phyloP scores from a whole-genome alignment of 1,284 basidiomycete genomes.

The Volvariella volvacea region DNA sequence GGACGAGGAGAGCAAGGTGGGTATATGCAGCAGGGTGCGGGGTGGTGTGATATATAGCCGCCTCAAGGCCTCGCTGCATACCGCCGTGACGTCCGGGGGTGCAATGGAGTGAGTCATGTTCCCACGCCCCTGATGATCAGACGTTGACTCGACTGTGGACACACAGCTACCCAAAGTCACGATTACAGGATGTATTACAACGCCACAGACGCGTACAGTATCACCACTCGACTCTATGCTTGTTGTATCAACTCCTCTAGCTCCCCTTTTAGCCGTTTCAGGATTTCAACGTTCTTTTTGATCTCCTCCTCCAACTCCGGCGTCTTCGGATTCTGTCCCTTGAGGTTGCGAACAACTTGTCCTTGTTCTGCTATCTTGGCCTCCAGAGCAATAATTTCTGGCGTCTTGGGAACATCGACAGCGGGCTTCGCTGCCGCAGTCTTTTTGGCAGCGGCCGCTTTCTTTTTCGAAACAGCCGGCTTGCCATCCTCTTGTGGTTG shows the following conservation, averaged over 20 bases:
- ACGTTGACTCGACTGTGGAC: no score
- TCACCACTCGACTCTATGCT: no score
- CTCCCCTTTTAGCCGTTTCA: constrained; percentile 46
- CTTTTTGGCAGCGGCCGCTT: constrained; percentile 32
- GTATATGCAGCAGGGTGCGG: no score
- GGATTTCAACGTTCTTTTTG: constrained; percentile 42
- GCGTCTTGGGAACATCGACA: constrained; percentile 47
- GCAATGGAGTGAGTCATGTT: no score
- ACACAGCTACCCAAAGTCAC: no score
- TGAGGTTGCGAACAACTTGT: constrained; percentile 58
- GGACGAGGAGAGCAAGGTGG: no score
- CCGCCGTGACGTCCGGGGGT: no score
- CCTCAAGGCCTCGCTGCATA: no score
- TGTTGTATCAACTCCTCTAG: constrained; percentile 19
- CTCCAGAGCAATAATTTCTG: constrained; percentile 59
- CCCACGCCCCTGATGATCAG: no score
- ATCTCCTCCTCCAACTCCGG: constrained; percentile 65
- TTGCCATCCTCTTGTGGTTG: constrained; percentile 21
- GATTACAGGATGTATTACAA: no score
- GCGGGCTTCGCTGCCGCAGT: constrained; percentile 19
- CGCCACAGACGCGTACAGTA: no score
- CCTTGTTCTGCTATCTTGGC: constrained; percentile 73
- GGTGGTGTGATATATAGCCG: no score
- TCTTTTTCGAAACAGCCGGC: constrained; percentile 46
- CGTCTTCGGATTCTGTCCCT: constrained; percentile 59